Evolutionary conservation across 805 yeast genomes (phyloP), one percentile per base, ranked within the genome.

Genomic region (Starmerella powellii): DNA sequence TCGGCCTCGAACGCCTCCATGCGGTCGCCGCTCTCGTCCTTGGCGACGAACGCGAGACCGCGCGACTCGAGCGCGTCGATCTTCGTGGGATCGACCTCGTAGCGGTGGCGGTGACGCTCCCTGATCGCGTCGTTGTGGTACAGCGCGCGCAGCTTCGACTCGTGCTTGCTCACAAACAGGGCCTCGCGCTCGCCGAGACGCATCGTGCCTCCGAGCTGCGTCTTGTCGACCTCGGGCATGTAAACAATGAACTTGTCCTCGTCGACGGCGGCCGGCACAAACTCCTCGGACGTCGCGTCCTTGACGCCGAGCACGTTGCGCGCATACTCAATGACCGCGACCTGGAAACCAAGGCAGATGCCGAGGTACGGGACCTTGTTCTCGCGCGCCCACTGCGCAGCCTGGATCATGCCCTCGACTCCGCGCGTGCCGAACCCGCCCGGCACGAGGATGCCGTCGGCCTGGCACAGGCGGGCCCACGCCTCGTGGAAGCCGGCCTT

Each of bases 341-440:
- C 75, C 69, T 91, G 99, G 67, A 91, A 76, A 48, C 99, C 99
- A 44, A 91, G 73, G 67, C 99, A 91, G 49, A 91, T 93, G 62
- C 99, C 99, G 58, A 91, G 71, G 65, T 80, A 91, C 38, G 99
- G 99, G 45, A 85, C 74, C 57, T 80, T 74, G 67, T 85, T 85
- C 63, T 81, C 94, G 67, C 99, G 79, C n/a, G 98, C 98, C 80
- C 93, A 91, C 63, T 83, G 80, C 42, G 96, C 94, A 46, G 97
- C 98, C 30, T 83, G 68, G 60, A 91, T 71, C 99, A 91, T 91
- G 56, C 98, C 99, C 66, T 91, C 97, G 46, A 85, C 84, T 65
- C 99, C 99, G 64, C 99, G 80, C 38, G 76, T 65, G 46, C 99
- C 99, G 59, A 91, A 91, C 1, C 99, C 99, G 60, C 99, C 99